phyloP scores from a whole-genome alignment of 2,329 filamentous ascomycete genomes.

The Colletotrichum tropicale region DNA sequence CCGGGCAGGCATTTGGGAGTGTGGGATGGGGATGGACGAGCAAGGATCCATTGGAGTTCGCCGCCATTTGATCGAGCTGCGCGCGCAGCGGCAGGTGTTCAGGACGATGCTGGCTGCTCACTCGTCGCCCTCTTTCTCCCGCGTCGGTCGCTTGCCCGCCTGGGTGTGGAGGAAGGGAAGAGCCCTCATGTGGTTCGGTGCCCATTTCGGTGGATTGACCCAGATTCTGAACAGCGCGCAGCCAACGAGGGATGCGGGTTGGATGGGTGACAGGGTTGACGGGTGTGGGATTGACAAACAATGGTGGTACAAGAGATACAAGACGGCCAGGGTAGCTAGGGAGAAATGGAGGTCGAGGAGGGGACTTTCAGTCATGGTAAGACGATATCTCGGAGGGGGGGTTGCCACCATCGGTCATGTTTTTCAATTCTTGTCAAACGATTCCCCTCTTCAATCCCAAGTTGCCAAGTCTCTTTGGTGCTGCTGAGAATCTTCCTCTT shows the following conservation, averaged over 20 bases:
- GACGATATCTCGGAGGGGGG: neutral
- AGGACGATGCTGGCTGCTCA: neutral
- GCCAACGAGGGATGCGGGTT: slow-evolving; percentile 11
- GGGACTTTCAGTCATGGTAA: neutral
- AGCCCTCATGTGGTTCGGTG: slow-evolving; percentile 11
- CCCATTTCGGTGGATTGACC: slow-evolving; percentile 17
- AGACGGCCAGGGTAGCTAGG: neutral
- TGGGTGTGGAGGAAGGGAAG: slow-evolving; percentile 7
- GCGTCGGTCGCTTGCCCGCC: neutral
- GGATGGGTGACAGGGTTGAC: slow-evolving; percentile 8
- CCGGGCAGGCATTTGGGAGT: neutral
- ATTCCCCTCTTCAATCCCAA: neutral
- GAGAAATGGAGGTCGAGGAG: neutral
- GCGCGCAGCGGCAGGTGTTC: neutral
- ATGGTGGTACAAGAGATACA: slow-evolving; percentile 4
- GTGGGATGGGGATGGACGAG: neutral
- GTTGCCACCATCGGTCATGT: neutral
- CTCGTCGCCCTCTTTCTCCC: neutral
- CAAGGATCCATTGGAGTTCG: neutral
- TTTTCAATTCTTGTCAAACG: neutral
- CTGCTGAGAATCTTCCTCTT: neutral
- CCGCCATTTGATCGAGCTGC: neutral
- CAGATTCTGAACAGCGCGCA: slow-evolving; percentile 2
- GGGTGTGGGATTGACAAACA: slow-evolving; percentile 1
- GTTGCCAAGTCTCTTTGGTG: neutral